Evolutionary conservation across 148 eudicot genomes (phyloP).

Genomic region (Tetragonia tetragonoides): DNA sequence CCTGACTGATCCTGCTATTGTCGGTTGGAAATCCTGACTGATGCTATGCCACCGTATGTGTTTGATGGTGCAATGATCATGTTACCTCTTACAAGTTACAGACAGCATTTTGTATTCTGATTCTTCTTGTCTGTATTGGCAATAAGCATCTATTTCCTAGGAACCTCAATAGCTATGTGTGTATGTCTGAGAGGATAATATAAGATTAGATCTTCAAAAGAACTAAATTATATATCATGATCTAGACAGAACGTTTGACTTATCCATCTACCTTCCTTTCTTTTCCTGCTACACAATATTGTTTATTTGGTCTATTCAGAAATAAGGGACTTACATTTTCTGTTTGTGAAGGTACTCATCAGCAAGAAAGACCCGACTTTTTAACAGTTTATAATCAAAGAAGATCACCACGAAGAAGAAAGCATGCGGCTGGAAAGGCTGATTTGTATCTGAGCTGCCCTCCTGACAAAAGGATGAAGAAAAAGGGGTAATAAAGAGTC

Average conservation of each 20-base stretch:
- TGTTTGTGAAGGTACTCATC: slow-evolving; percentile 21
- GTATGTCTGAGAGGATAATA: background rate
- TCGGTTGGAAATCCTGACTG: too few species aligned
- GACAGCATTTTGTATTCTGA: background rate
- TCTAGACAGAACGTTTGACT: background rate
- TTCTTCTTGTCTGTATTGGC: background rate
- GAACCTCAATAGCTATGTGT: background rate
- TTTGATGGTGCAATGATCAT: background rate
- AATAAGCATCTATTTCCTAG: background rate
- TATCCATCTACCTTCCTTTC: background rate
- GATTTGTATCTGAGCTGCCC: slow-evolving; percentile 20
- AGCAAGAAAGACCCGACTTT: slow-evolving; percentile 7
- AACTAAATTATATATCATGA: background rate
- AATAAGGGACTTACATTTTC: slow-evolving; percentile 1
- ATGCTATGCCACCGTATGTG: too few species aligned
- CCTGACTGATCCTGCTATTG: too few species aligned
- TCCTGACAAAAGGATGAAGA: slow-evolving; percentile 18
- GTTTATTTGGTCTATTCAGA: background rate
- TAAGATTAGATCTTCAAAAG: background rate
- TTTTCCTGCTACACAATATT: background rate
- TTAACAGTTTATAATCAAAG: slow-evolving; percentile 23
- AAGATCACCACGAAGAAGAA: slow-evolving; percentile 17
- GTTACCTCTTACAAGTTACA: background rate
- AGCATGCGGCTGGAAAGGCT: slow-evolving; percentile 16
- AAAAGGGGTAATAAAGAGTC: slow-evolving; percentile 22